Evolutionary conservation across 2,329 filamentous ascomycete species (phyloP).

Genomic region (Talaromyces amestolkiae): DNA sequence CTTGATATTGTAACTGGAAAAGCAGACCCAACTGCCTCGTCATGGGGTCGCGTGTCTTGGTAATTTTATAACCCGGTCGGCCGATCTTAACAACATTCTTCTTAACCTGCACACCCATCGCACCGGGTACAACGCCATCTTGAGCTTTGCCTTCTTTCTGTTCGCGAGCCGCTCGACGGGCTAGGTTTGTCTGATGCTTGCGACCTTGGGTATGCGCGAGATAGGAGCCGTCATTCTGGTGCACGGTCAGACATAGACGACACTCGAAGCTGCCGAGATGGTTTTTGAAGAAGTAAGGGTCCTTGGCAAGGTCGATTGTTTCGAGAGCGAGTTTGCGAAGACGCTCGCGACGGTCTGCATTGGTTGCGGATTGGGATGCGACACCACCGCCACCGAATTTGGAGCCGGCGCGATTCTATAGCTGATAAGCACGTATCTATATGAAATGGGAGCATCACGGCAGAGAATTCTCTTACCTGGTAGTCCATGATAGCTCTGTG

Average conservation of each 20-base stretch:
- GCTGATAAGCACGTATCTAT: background rate
- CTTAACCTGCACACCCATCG: constrained; percentile 74
- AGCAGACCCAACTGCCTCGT: constrained; percentile 84
- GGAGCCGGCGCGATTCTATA: constrained; percentile 87
- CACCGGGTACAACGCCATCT: constrained; percentile 65
- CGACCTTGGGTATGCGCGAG: constrained; percentile 97
- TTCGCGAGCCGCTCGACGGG: constrained; percentile 90
- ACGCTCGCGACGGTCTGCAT: constrained; percentile 94
- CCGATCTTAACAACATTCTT: constrained; percentile 93
- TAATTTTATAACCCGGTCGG: constrained; percentile 94
- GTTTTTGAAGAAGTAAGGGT: constrained; percentile 99
- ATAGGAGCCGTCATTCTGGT: constrained; percentile 98
- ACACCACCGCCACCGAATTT: constrained; percentile 98
- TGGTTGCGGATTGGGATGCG: constrained; percentile 87
- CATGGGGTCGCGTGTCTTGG: constrained; percentile 85
- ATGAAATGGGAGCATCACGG: too few relatives aligned
- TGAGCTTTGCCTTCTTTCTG: constrained; percentile 76
- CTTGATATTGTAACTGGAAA: constrained; percentile 96
- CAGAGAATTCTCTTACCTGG: constrained; percentile 38
- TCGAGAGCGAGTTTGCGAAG: constrained; percentile 97
- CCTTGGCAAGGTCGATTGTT: constrained; percentile 98
- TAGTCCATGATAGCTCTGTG: constrained; percentile 47
- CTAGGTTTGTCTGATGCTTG: constrained; percentile 98
- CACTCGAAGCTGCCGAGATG: constrained; percentile 98
- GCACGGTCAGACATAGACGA: constrained; percentile 91